A percentile compares a stretch with the other conserved stretches of the same genome.
These are phyloP conservation scores for Globisporangium sylvaticum DNA, from an alignment of 352 stramenopile species.

Conservation along the genomic window DNA sequence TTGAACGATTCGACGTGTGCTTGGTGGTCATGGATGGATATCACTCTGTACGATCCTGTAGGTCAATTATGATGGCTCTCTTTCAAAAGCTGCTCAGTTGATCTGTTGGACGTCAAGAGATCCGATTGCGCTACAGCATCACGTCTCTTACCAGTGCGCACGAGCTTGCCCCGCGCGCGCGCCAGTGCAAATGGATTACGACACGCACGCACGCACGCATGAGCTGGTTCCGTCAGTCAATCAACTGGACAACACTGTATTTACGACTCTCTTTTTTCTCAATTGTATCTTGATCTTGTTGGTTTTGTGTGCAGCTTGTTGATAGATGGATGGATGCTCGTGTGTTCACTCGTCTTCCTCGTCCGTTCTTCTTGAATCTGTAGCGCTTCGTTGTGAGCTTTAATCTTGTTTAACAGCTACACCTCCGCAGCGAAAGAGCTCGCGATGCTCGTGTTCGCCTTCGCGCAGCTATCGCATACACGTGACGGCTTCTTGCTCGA, in stretches of 20 bases:
- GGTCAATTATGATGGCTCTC: background rate
- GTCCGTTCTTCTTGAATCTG: background rate
- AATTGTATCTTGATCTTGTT: background rate
- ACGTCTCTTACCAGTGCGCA: background rate
- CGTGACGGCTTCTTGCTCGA: slow-evolving; percentile 77
- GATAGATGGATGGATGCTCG: background rate
- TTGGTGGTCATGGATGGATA: background rate
- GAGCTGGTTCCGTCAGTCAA: background rate
- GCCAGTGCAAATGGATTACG: background rate
- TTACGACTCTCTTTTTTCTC: background rate
- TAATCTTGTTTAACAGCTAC: background rate
- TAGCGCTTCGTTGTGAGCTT: background rate
- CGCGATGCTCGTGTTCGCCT: slow-evolving; percentile 39
- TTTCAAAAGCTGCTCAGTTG: background rate
- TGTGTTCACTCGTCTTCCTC: background rate
- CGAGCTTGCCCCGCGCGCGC: background rate
- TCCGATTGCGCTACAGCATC: background rate
- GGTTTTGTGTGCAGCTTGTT: background rate
- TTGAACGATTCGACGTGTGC: background rate
- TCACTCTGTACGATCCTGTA: background rate
- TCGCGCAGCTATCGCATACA: slow-evolving; percentile 68
- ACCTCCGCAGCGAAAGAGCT: slow-evolving; percentile 22
- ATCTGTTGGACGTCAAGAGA: background rate
- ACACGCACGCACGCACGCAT: background rate
- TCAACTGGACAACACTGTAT: background rate